These are phyloP conservation scores for Russula abietina DNA, from an alignment of 768 basidiomycete species.

Conservation along the genomic window DNA sequence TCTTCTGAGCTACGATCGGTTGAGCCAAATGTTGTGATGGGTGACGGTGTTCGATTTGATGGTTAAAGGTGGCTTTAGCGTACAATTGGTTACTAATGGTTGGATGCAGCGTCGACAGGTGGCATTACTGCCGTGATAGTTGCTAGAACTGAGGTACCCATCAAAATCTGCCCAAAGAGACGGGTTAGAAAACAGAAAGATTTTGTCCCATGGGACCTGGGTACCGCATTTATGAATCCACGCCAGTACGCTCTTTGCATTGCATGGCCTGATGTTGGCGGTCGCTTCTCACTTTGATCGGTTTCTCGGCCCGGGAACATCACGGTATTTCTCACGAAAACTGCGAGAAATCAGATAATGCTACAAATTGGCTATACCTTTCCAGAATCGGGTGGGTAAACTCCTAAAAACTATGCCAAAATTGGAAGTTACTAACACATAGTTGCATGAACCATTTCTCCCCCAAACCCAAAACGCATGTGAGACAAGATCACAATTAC, in stretches of 20 bases:
- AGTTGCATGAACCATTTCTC: no score
- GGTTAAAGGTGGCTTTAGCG: neutral
- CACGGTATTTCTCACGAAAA: no score
- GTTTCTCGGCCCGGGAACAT: neutral
- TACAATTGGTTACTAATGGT: neutral
- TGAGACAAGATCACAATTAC: no score
- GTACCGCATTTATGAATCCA: neutral
- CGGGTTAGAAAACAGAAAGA: neutral
- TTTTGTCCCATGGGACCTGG: neutral
- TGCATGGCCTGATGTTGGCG: neutral
- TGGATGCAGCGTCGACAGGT: no score
- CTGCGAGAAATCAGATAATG: no score
- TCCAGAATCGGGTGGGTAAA: no score
- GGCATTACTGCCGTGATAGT: neutral
- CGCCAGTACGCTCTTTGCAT: no score
- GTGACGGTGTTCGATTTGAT: neutral
- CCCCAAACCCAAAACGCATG: no score
- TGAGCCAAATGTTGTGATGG: neutral
- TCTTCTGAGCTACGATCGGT: neutral
- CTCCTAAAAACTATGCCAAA: no score
- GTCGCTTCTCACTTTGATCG: neutral
- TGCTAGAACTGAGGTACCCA: neutral
- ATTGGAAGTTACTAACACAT: no score
- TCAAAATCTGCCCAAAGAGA: neutral
- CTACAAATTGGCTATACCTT: no score